Base-by-base conservation (phyloP, 352 stramenopile genomes). In the Pythium oligandrum region DNA sequence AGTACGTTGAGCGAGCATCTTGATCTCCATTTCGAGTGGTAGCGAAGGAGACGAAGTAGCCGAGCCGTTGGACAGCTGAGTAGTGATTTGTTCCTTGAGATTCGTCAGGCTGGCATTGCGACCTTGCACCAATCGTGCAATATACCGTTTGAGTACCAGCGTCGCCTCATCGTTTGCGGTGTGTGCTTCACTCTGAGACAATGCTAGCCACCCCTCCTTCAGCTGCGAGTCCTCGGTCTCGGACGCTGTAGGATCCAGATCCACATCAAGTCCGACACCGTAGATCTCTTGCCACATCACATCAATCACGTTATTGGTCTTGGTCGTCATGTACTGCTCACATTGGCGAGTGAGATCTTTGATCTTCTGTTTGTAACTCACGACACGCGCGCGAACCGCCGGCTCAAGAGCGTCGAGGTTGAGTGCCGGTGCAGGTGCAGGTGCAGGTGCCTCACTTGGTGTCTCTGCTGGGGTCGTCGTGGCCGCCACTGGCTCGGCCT, bases 11-110 rank as follows among this genome's bases (percentile, higher is more conserved):
- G 85, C 85, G 8, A 95, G 65, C 69, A 88, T 88, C 61, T 95
- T 95, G 50, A 95, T 88, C 49, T 90, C 84, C 84, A 93, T 92
- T 55, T 95, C 80, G 47, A 95, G 43, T 31, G 59, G 63, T 17
- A 88, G 48, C 11, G 61, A 47, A 35, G 40, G 52, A 9, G 50
- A 53, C 36, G 40, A 12, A 6, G 33, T 58, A 5, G 37, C 37
- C 11, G 4, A 48, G 9, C 26, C 10, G 40, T 53, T 53, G 30
- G 9, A 26, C 4, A 66, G 34, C 9, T 11, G 26, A 8, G 31
- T 45, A 1, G 46, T 9, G n/a, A 68, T 53, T 10, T 42, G 45
- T n/a, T 42, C 40, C 6, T 59, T 57, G 0, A 74, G 55, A 10
- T 57, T 51, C 37, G 63, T 46, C 11, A 74, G 54, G 32, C 51